Evolutionary conservation across 2,329 filamentous ascomycete genomes (phyloP), one percentile per base, ranked within the genome.

Genomic region (Podosphaera aphanis): DNA sequence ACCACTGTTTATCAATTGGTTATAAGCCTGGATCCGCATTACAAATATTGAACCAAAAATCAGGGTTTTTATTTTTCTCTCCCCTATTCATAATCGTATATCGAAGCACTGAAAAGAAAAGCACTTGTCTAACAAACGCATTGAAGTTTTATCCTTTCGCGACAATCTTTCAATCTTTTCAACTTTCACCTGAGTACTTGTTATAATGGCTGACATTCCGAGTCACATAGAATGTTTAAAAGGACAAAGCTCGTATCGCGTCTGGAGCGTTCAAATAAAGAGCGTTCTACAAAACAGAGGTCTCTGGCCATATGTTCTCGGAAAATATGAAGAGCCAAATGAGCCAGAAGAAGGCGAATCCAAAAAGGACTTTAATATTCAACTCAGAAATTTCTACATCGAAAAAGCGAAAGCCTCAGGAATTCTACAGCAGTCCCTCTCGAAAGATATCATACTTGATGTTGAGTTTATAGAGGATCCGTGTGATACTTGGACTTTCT

Each of bases 401-500:
- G 20, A 41, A 13, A 42, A 42, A 42, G 19, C 21, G 18, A 42
- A 42, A 42, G 20, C 39, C 5, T 2, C 40, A 29, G 40, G 40
- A 16, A 31, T 31, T 16, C 15, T 43, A 18, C 40, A 27, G 40
- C n/a, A 39, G 10, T 40, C 18, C 21, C 15, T 40, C 11, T 40
- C 38, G 18, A 40, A 21, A 25, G 20, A 35, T 29, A 19, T 45
- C 10, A 37, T 45, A 29, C 25, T 38, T 29, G 43, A 45, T 45
- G 31, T 37, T 8, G 31, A 38, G 19, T 39, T 37, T 27, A n/a
- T 43, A 18, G 41, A 43, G 13, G 29, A 33, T 33, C 29, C 8
- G 29, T 33, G 11, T 33, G 40, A 43, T 18, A 33, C 31, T 18
- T 43, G 40, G 40, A 43, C 16, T n/a, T 33, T 29, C 27, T 25